Percentiles rank a stretch among this genome's conserved stretches.
Evolutionary conservation across 2,329 filamentous ascomycete genomes (phyloP).

Genomic region (Ustilaginoidea virens): DNA sequence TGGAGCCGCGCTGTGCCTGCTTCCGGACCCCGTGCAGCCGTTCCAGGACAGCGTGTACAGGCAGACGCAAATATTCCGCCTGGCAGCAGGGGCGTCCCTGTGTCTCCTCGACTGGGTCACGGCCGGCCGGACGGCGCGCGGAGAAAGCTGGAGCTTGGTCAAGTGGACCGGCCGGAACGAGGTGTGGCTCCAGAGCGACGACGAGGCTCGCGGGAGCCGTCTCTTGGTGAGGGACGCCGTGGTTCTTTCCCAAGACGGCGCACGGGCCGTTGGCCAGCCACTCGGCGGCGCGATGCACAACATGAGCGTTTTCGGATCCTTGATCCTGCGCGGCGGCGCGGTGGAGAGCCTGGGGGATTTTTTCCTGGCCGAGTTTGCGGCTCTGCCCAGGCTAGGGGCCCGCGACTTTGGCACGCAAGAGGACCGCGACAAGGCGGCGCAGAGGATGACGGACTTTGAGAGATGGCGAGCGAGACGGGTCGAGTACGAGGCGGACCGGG

Average conservation of each 20-base stretch:
- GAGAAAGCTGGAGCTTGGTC: constrained; percentile 75
- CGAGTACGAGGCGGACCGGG: constrained; percentile 38
- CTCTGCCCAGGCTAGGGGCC: constrained; percentile 66
- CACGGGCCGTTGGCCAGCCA: constrained; percentile 20
- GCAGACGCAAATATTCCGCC: constrained; percentile 65
- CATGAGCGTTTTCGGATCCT: constrained; percentile 65
- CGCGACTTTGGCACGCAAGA: constrained; percentile 55
- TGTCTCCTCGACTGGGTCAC: constrained; percentile 92
- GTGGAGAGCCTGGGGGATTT: constrained; percentile 53
- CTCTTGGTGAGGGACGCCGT: constrained; percentile 78
- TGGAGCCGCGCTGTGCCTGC: constrained; percentile 42
- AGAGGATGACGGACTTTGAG: constrained; percentile 25
- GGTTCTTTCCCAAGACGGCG: constrained; percentile 46
- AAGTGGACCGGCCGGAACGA: constrained; percentile 78
- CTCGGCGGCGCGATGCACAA: constrained; percentile 53
- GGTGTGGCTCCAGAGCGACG: constrained; percentile 42
- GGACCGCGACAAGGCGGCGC: constrained; percentile 23
- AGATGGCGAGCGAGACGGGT: constrained; percentile 41
- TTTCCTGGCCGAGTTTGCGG: constrained; percentile 65
- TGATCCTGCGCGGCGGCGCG: constrained; percentile 64
- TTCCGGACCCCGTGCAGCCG: constrained; percentile 89
- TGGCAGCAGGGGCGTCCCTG: constrained; percentile 42
- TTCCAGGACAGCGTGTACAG: constrained; percentile 74
- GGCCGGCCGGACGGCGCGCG: constrained; percentile 68
- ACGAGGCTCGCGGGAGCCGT: constrained; percentile 25